These are phyloP conservation scores for Fusarium miscanthi DNA, from an alignment of 2,329 filamentous ascomycete species.

Conservation along the genomic window DNA sequence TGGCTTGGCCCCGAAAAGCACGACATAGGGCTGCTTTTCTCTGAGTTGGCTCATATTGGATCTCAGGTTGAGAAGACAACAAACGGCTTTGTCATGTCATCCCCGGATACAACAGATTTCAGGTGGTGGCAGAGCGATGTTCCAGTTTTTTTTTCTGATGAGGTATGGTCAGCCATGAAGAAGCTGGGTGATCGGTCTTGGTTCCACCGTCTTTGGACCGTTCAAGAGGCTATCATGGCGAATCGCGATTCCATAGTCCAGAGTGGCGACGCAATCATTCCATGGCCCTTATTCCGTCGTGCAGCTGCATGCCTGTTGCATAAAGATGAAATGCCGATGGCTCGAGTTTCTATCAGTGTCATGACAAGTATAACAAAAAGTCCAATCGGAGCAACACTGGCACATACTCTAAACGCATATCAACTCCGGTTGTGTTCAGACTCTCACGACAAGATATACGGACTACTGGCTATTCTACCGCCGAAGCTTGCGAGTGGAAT, in stretches of 20 bases:
- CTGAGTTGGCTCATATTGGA: neutral
- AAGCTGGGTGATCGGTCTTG: rapidly evolving
- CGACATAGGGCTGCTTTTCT: neutral
- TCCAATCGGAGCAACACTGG: neutral
- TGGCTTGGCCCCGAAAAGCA: neutral
- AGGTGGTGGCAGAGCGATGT: rapidly evolving
- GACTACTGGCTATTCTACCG: neutral
- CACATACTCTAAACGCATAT: neutral
- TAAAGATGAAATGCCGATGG: neutral
- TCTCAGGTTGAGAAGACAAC: neutral
- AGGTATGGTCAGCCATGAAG: neutral
- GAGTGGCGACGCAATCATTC: neutral
- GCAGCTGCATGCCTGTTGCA: neutral
- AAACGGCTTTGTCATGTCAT: rapidly evolving
- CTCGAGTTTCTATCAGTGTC: neutral
- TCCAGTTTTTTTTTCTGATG: rapidly evolving
- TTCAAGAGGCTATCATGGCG: neutral
- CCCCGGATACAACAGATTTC: neutral
- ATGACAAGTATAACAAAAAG: rapidly evolving
- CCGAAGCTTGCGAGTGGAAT: neutral
- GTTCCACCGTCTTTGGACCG: neutral
- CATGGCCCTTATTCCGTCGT: neutral
- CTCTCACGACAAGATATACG: neutral
- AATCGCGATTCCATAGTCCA: neutral
- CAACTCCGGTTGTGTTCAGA: rapidly evolving